A percentile compares a stretch with the other conserved stretches of the same genome.
Conservation (phyloP, 2,329 filamentous ascomycete species). For the Fusarium xyrophilum region DNA sequence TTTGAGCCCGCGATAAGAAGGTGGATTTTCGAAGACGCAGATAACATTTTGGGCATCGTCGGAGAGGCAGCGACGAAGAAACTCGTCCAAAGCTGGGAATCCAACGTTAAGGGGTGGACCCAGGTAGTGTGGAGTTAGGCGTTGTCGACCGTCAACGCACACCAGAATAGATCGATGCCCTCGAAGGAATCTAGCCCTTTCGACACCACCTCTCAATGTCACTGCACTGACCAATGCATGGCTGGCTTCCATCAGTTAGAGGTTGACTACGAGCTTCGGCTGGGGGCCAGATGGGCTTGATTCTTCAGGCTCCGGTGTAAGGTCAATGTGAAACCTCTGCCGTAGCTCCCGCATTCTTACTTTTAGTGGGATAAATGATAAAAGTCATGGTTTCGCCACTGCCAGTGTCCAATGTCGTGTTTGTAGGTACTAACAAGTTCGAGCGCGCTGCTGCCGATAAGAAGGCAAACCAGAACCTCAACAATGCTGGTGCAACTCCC, state of each 20-base stretch:
- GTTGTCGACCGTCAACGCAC: not conserved
- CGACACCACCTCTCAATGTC: not conserved
- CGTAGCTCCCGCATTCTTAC: not conserved
- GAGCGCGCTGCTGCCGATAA: slow-evolving; percentile 64
- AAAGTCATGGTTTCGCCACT: not conserved
- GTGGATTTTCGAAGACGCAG: slow-evolving; percentile 43
- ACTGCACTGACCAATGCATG: not conserved
- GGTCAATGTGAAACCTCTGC: not conserved
- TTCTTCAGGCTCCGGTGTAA: not conserved
- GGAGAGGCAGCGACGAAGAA: slow-evolving; percentile 37
- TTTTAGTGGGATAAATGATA: not conserved
- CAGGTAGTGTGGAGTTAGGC: slow-evolving; percentile 45
- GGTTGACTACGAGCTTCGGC: not conserved
- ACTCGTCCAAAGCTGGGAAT: slow-evolving; percentile 47
- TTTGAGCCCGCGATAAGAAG: slow-evolving; percentile 39
- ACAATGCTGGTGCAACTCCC: slow-evolving; percentile 59
- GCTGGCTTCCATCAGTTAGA: not conserved
- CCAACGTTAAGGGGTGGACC: slow-evolving; percentile 47
- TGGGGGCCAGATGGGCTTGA: not conserved
- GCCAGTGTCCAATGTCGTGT: not conserved
- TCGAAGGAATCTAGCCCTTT: not conserved
- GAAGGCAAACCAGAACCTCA: slow-evolving; percentile 65
- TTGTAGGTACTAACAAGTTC: slow-evolving; percentile 21
- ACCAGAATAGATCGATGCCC: not conserved
- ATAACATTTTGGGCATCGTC: slow-evolving; percentile 36